phyloP scores from a whole-genome alignment of 1,139 yeast species.

The Yamadazyma kanchanaburiensis region DNA sequence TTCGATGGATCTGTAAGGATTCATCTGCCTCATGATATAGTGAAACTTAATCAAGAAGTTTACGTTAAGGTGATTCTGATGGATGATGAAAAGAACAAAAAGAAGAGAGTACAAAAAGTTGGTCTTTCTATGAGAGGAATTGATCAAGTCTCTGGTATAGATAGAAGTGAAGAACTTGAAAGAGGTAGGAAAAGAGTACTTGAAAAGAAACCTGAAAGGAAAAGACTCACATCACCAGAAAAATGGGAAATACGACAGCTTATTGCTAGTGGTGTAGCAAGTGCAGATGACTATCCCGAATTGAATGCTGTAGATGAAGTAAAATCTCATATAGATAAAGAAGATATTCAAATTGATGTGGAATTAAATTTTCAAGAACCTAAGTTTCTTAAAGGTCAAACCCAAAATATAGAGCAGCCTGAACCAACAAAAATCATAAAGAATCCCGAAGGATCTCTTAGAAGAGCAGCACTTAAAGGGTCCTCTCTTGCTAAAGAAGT shows the following conservation, averaged over 20 bases:
- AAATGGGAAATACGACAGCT: constrained; percentile 87
- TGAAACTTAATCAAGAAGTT: constrained; percentile 58
- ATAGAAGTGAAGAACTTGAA: constrained; percentile 21
- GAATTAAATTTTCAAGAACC: constrained; percentile 74
- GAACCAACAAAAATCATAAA: constrained; percentile 57
- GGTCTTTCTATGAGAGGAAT: constrained; percentile 71
- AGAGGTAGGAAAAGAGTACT: constrained; percentile 7
- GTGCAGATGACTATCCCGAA: constrained; percentile 71
- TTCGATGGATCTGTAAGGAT: constrained; percentile 41
- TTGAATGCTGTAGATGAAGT: constrained; percentile 36
- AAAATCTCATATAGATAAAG: constrained; percentile 9
- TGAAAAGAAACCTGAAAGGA: constrained; percentile 8
- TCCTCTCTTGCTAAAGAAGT: constrained; percentile 65
- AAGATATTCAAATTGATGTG: constrained; percentile 62
- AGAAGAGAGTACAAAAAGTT: constrained; percentile 33
- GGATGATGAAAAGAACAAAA: constrained; percentile 29
- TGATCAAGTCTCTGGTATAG: constrained; percentile 67
- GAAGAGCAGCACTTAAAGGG: constrained; percentile 74
- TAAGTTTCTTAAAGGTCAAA: constrained; percentile 61
- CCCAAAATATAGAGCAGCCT: constrained; percentile 24
- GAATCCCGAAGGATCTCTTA: constrained; percentile 78
- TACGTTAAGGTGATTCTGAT: constrained; percentile 56
- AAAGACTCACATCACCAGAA: constrained; percentile 77
- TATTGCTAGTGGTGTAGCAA: constrained; percentile 73
- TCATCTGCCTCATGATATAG: constrained; percentile 55